Conservation (phyloP, 1,284 basidiomycete species). For the Cryptococcus floricola region DNA sequence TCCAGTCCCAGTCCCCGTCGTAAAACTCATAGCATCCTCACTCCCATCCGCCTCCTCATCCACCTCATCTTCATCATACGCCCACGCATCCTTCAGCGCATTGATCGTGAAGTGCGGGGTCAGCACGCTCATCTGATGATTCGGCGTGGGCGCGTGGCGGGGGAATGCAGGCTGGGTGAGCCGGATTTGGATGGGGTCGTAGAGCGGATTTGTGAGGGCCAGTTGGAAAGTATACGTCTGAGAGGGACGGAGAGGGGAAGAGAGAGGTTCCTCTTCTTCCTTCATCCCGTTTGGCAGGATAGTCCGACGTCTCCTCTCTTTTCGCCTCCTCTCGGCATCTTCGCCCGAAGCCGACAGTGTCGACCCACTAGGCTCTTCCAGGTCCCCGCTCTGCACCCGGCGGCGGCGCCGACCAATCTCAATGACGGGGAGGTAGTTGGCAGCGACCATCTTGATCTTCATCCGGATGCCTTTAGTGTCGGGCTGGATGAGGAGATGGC, state of each 20-base stretch:
- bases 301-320: constrained; percentile 19
- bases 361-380: constrained; percentile 6
- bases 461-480: constrained; percentile 92
- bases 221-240: constrained; percentile 73
- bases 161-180: constrained; percentile 58
- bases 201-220: constrained; percentile 84
- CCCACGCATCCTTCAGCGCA: constrained; percentile 90
- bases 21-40: constrained; percentile 19
- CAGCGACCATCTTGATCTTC: constrained; percentile 95
- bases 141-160: constrained; percentile 15
- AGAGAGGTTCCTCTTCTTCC: constrained; percentile 37
- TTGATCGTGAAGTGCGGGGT: constrained; percentile 72
- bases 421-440: constrained; percentile 86
- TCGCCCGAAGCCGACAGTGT: constrained; percentile 3
- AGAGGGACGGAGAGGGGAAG: constrained; percentile 24
- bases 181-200: constrained; percentile 85
- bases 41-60: constrained; percentile 61
- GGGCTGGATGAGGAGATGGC: constrained; percentile 95
- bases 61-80: constrained; percentile 79
- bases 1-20: constrained; percentile 1
- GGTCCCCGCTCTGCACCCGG: constrained; percentile 12
- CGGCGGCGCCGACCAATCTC: constrained; percentile 56
- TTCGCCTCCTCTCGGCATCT: constrained; percentile 21
- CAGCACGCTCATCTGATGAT: constrained; percentile 60
- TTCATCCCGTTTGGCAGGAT: constrained; percentile 10